phyloP scores from a whole-genome alignment of 2,329 filamentous ascomycete genomes.

The Paecilomyces formosus region DNA sequence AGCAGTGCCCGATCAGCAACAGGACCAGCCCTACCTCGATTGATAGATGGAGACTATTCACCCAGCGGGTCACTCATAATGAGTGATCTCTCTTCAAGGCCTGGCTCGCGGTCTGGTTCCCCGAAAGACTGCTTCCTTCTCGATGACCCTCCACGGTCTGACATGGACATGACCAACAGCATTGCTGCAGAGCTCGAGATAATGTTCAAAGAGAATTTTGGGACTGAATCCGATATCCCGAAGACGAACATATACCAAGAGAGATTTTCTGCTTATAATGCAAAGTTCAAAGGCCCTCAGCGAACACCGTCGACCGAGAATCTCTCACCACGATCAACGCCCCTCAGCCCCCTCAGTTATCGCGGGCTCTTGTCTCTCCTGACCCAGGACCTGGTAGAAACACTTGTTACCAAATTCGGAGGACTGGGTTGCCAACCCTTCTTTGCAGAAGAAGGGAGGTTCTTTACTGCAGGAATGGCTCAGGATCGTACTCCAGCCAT shows the following conservation, averaged over 20 bases:
- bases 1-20: not conserved
- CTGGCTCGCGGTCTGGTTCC: not conserved
- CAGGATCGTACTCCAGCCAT: slow-evolving; percentile 6
- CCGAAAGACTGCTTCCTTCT: not conserved
- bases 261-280: slow-evolving; percentile 1
- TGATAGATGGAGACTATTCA: not conserved
- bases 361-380: slow-evolving; percentile 3
- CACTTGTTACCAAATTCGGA: slow-evolving; percentile 7
- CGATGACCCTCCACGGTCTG: slow-evolving; percentile 1
- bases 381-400: slow-evolving; percentile 9
- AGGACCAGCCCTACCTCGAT: not conserved
- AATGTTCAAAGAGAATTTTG: slow-evolving; percentile 4
- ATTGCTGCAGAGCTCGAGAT: slow-evolving; percentile 4
- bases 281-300: not conserved
- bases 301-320: not conserved
- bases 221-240: not conserved
- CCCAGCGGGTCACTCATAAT: not conserved
- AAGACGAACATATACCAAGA: slow-evolving; percentile 4
- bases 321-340: not conserved
- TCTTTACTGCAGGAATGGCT: slow-evolving; percentile 6
- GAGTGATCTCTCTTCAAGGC: not conserved
- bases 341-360: slow-evolving; percentile 5
- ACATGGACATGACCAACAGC: slow-evolving; percentile 1
- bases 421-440: slow-evolving; percentile 7
- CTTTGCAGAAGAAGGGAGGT: slow-evolving; percentile 1